Evolutionary conservation across 2,329 filamentous ascomycete species (phyloP).

Genomic region (Aspergillus sp.): DNA sequence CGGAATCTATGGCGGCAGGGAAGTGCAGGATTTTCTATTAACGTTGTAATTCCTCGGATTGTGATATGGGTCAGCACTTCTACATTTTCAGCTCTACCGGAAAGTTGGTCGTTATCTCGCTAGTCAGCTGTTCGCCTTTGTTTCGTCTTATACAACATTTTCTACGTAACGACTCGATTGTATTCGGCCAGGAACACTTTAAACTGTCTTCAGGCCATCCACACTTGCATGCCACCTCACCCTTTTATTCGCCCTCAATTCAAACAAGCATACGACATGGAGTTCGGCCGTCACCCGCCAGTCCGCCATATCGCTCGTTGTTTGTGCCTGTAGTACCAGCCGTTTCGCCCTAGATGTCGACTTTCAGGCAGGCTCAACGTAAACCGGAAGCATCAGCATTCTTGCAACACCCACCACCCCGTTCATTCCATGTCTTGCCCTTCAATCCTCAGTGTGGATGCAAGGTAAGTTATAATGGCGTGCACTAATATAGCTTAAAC

Average conservation of each 20-base stretch:
- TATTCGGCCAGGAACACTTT: constrained; percentile 34
- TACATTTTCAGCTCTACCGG: constrained; percentile 37
- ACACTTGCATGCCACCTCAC: constrained; percentile 6
- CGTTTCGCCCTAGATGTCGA: constrained; percentile 12
- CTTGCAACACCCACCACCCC: background rate
- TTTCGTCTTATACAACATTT: constrained; percentile 36
- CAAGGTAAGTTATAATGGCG: constrained; percentile 5
- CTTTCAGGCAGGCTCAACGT: constrained; percentile 7
- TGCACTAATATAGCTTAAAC: constrained; percentile 1
- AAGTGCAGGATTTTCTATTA: constrained; percentile 35
- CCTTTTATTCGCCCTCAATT: constrained; percentile 12
- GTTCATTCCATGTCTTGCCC: background rate
- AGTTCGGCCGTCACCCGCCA: constrained; percentile 18
- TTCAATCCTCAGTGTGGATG: background rate
- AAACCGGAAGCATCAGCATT: background rate
- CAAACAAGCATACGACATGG: constrained; percentile 16
- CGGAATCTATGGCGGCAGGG: constrained; percentile 44
- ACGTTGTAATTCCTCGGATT: constrained; percentile 49
- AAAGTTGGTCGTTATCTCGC: constrained; percentile 39
- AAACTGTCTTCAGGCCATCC: constrained; percentile 16
- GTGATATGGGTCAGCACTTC: constrained; percentile 44
- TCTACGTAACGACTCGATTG: constrained; percentile 46
- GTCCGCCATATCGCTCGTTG: constrained; percentile 21
- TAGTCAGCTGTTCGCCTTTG: constrained; percentile 43
- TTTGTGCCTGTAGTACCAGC: constrained; percentile 25